phyloP scores from a whole-genome alignment of 768 basidiomycete species.

The Phanerochaete sordida region DNA sequence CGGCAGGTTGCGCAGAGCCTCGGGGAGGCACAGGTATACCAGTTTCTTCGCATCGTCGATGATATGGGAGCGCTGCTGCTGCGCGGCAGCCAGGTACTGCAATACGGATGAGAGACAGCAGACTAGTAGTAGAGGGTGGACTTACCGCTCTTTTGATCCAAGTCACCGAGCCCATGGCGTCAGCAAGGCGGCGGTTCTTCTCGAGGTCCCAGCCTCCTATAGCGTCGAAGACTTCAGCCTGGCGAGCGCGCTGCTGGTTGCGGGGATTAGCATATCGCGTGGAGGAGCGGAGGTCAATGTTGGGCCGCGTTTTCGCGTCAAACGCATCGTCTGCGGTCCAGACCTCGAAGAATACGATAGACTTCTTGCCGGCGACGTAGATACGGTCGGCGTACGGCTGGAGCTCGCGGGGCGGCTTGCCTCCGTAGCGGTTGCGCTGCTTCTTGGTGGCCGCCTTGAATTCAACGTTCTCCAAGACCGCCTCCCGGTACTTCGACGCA shows the following conservation, averaged over 20 bases:
- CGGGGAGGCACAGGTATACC: no score
- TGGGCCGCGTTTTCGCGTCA: neutral
- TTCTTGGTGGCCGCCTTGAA: neutral
- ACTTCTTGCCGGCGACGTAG: neutral
- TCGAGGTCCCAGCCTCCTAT: neutral
- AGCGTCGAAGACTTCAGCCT: neutral
- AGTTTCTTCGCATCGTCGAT: neutral
- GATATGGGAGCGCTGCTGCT: neutral
- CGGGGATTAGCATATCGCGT: neutral
- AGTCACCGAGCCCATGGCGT: neutral
- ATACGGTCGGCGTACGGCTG: neutral
- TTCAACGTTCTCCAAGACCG: no score
- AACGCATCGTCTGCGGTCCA: neutral
- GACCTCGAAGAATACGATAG: neutral
- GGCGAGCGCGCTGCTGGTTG: neutral
- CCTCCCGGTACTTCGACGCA: no score
- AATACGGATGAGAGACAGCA: no score
- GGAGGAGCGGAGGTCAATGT: neutral
- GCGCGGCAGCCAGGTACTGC: neutral
- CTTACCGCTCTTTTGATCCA: neutral
- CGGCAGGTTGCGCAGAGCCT: no score
- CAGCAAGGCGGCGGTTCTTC: neutral
- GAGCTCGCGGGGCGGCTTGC: neutral
- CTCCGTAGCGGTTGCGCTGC: neutral
- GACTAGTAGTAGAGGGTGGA: neutral